phyloP scores from a whole-genome alignment of 805 yeast species.

The Hanseniaspora clermontiae region DNA sequence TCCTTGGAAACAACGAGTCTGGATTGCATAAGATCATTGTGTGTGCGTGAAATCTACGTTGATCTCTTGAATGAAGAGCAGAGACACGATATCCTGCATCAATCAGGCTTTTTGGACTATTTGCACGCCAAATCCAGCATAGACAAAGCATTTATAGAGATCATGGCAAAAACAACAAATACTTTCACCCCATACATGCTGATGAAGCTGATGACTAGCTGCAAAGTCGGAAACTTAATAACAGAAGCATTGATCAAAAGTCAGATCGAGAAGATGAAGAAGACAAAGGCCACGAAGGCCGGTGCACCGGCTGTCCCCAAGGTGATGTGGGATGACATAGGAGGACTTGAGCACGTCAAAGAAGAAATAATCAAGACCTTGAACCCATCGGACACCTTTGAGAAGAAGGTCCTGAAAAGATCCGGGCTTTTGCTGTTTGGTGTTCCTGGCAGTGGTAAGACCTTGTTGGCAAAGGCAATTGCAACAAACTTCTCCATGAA shows the following conservation, averaged over 20 bases:
- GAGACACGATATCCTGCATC: constrained; percentile 28
- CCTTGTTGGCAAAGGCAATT: constrained; percentile 88
- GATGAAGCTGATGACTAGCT: constrained; percentile 35
- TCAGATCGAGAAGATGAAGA: constrained; percentile 40
- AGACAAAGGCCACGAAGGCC: constrained; percentile 50
- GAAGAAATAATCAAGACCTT: constrained; percentile 90
- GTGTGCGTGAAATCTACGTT: constrained; percentile 66
- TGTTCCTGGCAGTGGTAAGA: constrained; percentile 98
- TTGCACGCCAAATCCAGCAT: not conserved
- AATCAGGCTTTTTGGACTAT: not conserved
- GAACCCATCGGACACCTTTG: constrained; percentile 92
- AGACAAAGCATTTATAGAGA: constrained; percentile 1
- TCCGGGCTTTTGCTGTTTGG: constrained; percentile 93
- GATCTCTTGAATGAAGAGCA: constrained; percentile 71
- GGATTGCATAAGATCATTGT: constrained; percentile 39
- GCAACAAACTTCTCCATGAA: constrained; percentile 90
- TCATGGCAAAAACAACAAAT: constrained; percentile 75
- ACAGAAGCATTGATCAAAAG: constrained; percentile 35
- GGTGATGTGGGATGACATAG: constrained; percentile 95
- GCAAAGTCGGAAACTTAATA: constrained; percentile 32
- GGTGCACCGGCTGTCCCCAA: constrained; percentile 95
- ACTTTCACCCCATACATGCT: constrained; percentile 83
- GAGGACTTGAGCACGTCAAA: constrained; percentile 83
- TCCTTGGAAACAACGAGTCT: constrained; percentile 31
- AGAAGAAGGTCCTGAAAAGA: constrained; percentile 82